Evolutionary conservation across 768 basidiomycete genomes (phyloP).

Genomic region (Piloderma croceum): DNA sequence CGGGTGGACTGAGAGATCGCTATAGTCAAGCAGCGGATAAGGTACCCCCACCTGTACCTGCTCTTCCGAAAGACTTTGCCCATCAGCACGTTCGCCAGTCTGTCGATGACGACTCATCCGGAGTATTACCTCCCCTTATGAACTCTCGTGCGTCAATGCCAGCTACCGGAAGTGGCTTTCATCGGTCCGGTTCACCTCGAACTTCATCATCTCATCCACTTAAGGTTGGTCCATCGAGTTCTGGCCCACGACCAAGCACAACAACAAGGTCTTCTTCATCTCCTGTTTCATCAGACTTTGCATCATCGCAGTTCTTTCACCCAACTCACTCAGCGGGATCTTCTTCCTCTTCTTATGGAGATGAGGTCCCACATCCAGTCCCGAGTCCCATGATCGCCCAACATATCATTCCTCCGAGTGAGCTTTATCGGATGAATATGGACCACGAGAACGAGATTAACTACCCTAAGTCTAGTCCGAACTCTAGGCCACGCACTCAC

Average conservation of each 20-base stretch:
- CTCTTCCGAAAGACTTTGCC: constrained; percentile 43
- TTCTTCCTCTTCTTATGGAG: constrained; percentile 52
- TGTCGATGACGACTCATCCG: constrained; percentile 1
- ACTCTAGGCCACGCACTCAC: too few relatives aligned
- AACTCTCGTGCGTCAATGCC: constrained; percentile 21
- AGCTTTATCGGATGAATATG: constrained; percentile 40
- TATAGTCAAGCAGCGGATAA: constrained; percentile 22
- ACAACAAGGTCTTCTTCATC: constrained; percentile 59
- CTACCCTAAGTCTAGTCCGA: too few relatives aligned
- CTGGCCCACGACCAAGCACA: constrained; percentile 35
- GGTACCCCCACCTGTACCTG: constrained; percentile 53
- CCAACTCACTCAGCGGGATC: constrained; percentile 44
- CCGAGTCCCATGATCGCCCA: constrained; percentile 31
- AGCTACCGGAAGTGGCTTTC: constrained; percentile 6
- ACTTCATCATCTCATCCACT: constrained; percentile 9
- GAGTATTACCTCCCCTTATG: constrained; percentile 16
- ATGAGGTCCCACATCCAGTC: constrained; percentile 33
- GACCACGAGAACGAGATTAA: constrained; percentile 10
- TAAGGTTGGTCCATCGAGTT: not conserved
- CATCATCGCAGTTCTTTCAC: constrained; percentile 48
- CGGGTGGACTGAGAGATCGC: constrained; percentile 56
- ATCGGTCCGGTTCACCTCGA: constrained; percentile 3
- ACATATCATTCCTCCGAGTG: constrained; percentile 52
- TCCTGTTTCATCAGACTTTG: constrained; percentile 53
- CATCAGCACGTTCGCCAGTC: constrained; percentile 4